phyloP scores from a whole-genome alignment of 2,329 filamentous ascomycete species.

The Colletotrichum karsti region DNA sequence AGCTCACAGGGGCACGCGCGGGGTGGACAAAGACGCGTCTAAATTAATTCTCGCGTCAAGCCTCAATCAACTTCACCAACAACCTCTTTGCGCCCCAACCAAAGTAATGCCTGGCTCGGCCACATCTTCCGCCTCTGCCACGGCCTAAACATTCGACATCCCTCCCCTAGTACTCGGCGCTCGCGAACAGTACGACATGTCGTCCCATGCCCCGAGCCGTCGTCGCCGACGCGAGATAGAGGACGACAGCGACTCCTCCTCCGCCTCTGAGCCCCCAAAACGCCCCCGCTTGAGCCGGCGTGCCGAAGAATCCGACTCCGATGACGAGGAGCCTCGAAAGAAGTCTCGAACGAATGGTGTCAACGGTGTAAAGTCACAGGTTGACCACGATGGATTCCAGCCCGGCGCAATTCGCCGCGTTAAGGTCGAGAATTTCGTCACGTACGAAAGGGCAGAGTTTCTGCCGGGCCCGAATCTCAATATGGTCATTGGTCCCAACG shows the following conservation, averaged over 20 bases:
- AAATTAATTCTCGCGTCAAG: conserved; percentile 19
- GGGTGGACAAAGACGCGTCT: conserved; percentile 21
- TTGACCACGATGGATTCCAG: conserved; percentile 54
- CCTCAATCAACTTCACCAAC: not conserved
- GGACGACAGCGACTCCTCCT: conserved; percentile 44
- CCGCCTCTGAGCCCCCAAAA: conserved; percentile 42
- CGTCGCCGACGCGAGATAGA: conserved; percentile 50
- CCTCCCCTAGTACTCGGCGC: not conserved
- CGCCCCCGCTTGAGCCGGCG: conserved; percentile 42
- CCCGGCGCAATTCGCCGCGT: conserved; percentile 91
- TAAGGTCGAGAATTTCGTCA: conserved; percentile 88
- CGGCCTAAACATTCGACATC: not conserved
- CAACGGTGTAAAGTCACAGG: conserved; percentile 14
- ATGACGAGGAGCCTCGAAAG: conserved; percentile 22
- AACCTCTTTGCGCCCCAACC: not conserved
- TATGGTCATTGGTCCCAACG: conserved; percentile 99
- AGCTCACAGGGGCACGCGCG: conserved; percentile 1
- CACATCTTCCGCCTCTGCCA: not conserved
- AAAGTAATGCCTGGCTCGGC: not conserved
- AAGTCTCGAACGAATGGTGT: conserved; percentile 15
- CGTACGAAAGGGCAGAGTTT: conserved; percentile 92
- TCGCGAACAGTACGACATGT: not conserved
- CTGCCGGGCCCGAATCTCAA: conserved; percentile 91
- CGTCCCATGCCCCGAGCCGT: conserved; percentile 13
- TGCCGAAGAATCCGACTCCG: conserved; percentile 26